Base-by-base conservation (phyloP, 176 grass and related monocot genomes). In the Lolium multiflorum region DNA sequence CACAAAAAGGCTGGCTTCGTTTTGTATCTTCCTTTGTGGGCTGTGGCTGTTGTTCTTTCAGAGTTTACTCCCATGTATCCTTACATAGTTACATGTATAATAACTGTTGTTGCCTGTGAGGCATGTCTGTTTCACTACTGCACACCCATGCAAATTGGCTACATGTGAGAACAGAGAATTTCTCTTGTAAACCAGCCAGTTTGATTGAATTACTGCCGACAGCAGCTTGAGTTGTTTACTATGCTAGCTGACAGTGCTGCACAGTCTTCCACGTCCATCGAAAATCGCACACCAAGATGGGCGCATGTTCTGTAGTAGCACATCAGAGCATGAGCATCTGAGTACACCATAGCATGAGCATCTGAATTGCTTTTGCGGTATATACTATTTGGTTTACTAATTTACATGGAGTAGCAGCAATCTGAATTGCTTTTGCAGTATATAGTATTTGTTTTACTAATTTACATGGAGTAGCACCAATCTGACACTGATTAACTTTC, bases 141-240 rank as follows among this genome's bases (percentile, higher is more conserved):
- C 7, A 8, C 46, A 74, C 73, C 73, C 73, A n/a, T n/a, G n/a
- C n/a, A n/a, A n/a, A n/a, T n/a, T n/a, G n/a, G n/a, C n/a, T n/a
- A n/a, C n/a, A n/a, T n/a, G n/a, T 41, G 66, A 18, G 37, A 69
- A 39, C 37, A 69, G 49, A 55, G 74, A 54, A 55, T 76, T 76
- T 55, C 26, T 74, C 71, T 50, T 17, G 13, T 44, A 7, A 74
- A 74, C 3, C 28, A 38, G 35, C 7, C 28, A 9, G 6, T 16
- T 67, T 67, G 64, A 76, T 26, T 55, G 25, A 76, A 55, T 76
- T 49, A 76, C 74, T 76, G 49, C 74, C 74, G 74, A 76, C 49
- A 76, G 55, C 49, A 20, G 49, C 50, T 69, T 41, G 66, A 69
- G 66, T 76, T 76, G 25, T 55, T 55, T 52, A 74, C 18, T 47